Base-by-base conservation (phyloP, 176 grass and related monocot genomes). In the Coix lacrymajobi region DNA sequence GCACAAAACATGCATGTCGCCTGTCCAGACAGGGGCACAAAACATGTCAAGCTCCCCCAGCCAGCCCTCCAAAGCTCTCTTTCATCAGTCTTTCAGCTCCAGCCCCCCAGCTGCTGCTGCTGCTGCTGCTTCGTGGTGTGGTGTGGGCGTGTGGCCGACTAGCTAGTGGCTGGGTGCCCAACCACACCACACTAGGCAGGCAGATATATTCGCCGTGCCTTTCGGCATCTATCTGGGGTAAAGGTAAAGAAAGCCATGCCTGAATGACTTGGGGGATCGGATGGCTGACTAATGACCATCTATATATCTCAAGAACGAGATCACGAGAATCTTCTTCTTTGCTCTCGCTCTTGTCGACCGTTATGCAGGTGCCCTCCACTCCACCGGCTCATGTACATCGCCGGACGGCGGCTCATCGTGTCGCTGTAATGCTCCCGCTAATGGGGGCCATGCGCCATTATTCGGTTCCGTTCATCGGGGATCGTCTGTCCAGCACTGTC, bases 341-440 rank as follows among this genome's bases (percentile, higher is more conserved):
- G 36, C 36, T 37, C 36, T 63, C 33, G 48, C 58, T 43, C 33
- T 83, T 78, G 26, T 52, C 22, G 66, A 79, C 86, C 32, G 4
- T 60, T 68, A 68, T 88, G 72, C 66, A 32, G 71, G 24, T 77
- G 78, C 58, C n/a, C n/a, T n/a, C n/a, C n/a, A n/a, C 1, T 52
- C 71, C 62, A 38, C 68, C 37, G 15, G n/a, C n/a, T 31, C 49
- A 3, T 37, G 3, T 4, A 6, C 6, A 54, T 25, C 56, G 11
- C 19, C 32, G 31, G n/a, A n/a, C n/a, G n/a, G n/a, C n/a, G n/a
- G 52, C 31, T 26, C 75, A 33, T 52, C 9, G 9, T 51, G 67
- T 48, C 68, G 14, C 41, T 41, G 57, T 65, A 63, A 49, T 39
- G 40, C 66, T 46, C n/a, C 19, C 13, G 51, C 12, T 45, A 11